Percentiles rank a stretch among this genome's conserved stretches.
phyloP scores from a whole-genome alignment of 1,284 basidiomycete genomes.

The Athelia sp. region DNA sequence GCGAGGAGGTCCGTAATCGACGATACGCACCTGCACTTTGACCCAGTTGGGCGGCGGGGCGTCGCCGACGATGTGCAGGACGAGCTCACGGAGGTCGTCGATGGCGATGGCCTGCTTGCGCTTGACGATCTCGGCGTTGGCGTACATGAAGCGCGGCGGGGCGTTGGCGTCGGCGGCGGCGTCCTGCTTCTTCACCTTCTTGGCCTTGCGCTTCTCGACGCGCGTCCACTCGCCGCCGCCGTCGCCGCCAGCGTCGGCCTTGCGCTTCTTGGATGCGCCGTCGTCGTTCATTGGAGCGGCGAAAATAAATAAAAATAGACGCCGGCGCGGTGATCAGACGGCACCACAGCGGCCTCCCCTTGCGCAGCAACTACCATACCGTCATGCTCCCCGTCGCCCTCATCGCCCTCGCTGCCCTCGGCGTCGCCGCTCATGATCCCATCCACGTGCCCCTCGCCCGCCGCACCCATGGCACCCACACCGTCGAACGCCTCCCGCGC shows the following conservation, averaged over 20 bases:
- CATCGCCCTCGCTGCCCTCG: conserved; percentile 8
- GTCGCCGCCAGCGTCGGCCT: conserved; percentile 10
- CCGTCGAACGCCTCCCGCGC: conserved; percentile 15
- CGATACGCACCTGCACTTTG: conserved; percentile 64
- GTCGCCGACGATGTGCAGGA: conserved; percentile 78
- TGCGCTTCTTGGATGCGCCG: conserved; percentile 14
- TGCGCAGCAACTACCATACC: no score
- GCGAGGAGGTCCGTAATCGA: no score
- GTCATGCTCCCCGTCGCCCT: not conserved
- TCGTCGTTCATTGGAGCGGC: conserved; percentile 31
- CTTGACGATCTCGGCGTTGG: conserved; percentile 66
- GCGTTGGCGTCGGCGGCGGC: conserved; percentile 41
- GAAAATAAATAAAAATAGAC: not conserved
- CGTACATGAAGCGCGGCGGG: conserved; percentile 78
- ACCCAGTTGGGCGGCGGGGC: conserved; percentile 81
- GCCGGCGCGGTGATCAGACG: no score
- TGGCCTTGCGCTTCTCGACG: conserved; percentile 73
- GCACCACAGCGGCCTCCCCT: no score
- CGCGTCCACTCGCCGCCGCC: conserved; percentile 56
- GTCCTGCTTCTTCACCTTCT: conserved; percentile 61
- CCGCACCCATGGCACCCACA: conserved; percentile 10
- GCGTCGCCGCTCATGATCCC: conserved; percentile 16
- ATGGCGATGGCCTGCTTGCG: conserved; percentile 71
- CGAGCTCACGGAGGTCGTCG: conserved; percentile 83
- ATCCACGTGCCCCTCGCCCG: conserved; percentile 24